A percentile compares a stretch with the other conserved stretches of the same genome.
These are phyloP conservation scores for Scleromitrula shiraiana DNA, from an alignment of 2,329 filamentous ascomycete species.

Conservation along the genomic window DNA sequence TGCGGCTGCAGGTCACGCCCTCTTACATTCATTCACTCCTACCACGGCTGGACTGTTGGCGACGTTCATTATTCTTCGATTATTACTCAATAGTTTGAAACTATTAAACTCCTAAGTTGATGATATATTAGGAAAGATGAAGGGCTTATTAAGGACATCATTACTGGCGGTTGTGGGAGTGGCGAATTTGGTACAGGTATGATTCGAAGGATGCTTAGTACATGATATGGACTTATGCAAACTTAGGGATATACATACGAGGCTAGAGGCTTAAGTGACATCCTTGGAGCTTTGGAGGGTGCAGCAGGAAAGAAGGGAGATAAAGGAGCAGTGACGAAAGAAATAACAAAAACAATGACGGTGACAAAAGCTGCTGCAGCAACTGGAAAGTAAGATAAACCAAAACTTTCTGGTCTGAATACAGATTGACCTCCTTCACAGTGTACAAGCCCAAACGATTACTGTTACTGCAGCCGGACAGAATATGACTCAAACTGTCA, in stretches of 20 bases:
- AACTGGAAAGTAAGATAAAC: slow-evolving; percentile 1
- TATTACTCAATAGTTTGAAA: neutral
- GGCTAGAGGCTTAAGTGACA: slow-evolving; percentile 5
- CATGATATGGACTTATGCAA: neutral
- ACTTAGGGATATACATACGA: slow-evolving; percentile 2
- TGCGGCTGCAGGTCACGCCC: slow-evolving; percentile 27
- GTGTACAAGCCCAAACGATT: slow-evolving; percentile 24
- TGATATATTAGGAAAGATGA: slow-evolving; percentile 17
- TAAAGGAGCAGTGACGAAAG: neutral
- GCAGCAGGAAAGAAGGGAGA: slow-evolving; percentile 10
- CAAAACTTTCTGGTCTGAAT: neutral
- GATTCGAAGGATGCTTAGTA: neutral
- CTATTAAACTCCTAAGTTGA: too few relatives aligned
- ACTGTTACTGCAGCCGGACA: slow-evolving; percentile 10
- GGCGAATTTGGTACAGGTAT: slow-evolving; percentile 19
- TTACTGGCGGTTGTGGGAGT: slow-evolving; percentile 17
- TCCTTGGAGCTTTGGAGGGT: slow-evolving; percentile 19
- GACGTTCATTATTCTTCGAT: slow-evolving; percentile 14
- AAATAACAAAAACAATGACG: slow-evolving; percentile 24
- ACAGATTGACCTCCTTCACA: neutral
- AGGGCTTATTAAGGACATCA: slow-evolving; percentile 16
- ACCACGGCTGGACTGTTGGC: slow-evolving; percentile 26
- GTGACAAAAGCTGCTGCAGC: slow-evolving; percentile 28
- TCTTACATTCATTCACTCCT: slow-evolving; percentile 17
- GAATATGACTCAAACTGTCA: slow-evolving; percentile 15